These are phyloP conservation scores for Rhododendron simsii DNA, from an alignment of 148 eudicot species.

Conservation along the genomic window DNA sequence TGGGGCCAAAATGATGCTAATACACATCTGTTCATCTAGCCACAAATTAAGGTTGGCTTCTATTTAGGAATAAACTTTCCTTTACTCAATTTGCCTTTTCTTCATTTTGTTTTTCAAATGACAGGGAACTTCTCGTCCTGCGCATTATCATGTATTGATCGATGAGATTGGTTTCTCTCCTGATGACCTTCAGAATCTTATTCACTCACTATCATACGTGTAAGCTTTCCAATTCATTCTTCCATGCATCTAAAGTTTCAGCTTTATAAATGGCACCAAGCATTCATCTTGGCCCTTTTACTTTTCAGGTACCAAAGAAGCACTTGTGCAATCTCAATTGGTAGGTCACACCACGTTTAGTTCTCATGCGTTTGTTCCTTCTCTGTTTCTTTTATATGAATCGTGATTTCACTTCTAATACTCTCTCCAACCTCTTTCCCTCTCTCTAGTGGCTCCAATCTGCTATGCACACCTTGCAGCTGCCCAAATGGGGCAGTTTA, in stretches of 20 bases:
- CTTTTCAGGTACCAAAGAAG: conserved; percentile 80
- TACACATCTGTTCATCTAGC: background rate
- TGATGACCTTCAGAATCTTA: conserved; percentile 73
- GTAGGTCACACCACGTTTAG: conserved; percentile 21
- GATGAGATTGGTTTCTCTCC: conserved; percentile 97
- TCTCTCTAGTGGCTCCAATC: conserved; percentile 79
- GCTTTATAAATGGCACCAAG: background rate
- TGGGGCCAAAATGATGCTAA: background rate
- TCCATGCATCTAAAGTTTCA: background rate
- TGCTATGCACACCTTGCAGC: conserved; percentile 91
- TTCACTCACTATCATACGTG: conserved; percentile 87
- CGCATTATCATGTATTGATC: conserved; percentile 91
- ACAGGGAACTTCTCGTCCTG: conserved; percentile 89
- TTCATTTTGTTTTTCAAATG: background rate
- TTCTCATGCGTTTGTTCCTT: background rate
- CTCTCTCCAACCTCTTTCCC: background rate
- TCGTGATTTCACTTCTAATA: background rate
- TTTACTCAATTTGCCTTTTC: background rate
- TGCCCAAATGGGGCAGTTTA: conserved; percentile 57
- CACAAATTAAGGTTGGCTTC: background rate
- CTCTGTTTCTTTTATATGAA: background rate
- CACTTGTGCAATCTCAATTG: conserved; percentile 73
- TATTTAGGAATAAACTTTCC: background rate
- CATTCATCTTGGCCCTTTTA: conserved; percentile 22
- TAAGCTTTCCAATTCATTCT: conserved; percentile 32